Percentiles rank a stretch among this genome's conserved stretches.
Conservation (phyloP, 164 flowering plant species). For the Sextonia rubra region DNA sequence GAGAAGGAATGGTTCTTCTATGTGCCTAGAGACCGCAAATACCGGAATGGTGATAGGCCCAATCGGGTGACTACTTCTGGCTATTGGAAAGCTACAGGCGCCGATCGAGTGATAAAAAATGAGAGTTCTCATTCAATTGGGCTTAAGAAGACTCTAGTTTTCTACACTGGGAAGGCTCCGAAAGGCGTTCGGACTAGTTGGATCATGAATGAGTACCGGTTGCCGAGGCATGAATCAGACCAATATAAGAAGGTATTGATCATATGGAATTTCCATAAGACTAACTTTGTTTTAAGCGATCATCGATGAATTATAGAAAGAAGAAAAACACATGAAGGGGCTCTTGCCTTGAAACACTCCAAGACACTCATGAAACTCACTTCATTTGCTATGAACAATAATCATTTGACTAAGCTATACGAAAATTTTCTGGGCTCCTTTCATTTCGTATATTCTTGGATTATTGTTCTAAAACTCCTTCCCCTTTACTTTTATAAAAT, state of each 20-base stretch:
- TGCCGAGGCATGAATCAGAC: slow-evolving; percentile 85
- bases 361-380: too few species aligned
- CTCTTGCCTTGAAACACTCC: neutral
- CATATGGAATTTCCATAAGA: neutral
- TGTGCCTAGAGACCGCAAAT: slow-evolving; percentile 92
- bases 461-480: too few species aligned
- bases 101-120: slow-evolving; percentile 77
- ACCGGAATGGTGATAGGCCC: slow-evolving; percentile 90
- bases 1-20: slow-evolving; percentile 99
- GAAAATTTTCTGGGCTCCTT: too few species aligned
- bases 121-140: slow-evolving; percentile 69
- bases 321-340: neutral
- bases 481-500: too few species aligned
- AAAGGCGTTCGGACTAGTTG: slow-evolving; percentile 90
- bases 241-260: slow-evolving; percentile 62
- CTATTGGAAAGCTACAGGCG: slow-evolving; percentile 99
- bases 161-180: slow-evolving; percentile 97
- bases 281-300: neutral
- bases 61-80: slow-evolving; percentile 95
- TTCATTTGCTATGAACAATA: too few species aligned
- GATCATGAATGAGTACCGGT: slow-evolving; percentile 97
- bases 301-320: neutral
- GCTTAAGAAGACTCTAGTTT: slow-evolving; percentile 91
- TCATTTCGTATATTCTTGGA: too few species aligned
- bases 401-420: too few species aligned